Evolutionary conservation across 257 asterid species (phyloP).

Genomic region (Coffea eugenioides): DNA sequence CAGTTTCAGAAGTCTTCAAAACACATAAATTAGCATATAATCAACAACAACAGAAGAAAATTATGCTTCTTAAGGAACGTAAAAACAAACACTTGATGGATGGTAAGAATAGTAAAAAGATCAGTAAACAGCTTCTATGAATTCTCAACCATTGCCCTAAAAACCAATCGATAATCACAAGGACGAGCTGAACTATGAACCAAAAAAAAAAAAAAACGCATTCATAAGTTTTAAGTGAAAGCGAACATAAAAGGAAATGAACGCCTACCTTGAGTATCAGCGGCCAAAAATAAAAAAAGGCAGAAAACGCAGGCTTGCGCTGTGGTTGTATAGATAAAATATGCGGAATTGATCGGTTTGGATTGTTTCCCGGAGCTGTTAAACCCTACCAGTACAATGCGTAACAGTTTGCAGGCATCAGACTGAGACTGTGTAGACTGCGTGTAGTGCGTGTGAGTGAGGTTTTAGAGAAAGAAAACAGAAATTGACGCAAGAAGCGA

Average conservation of each 20-base stretch:
- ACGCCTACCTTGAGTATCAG: not conserved
- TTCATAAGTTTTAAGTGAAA: not conserved
- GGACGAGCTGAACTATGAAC: not conserved
- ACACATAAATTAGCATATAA: not conserved
- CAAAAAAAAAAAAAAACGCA: not conserved
- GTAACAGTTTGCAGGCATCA: not conserved
- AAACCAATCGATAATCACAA: not conserved
- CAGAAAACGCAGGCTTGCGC: not conserved
- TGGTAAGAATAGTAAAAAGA: not conserved
- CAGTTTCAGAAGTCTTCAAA: not conserved
- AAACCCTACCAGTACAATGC: conserved; percentile 10
- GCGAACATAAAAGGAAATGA: too few species aligned
- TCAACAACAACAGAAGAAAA: not conserved
- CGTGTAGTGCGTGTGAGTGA: not conserved
- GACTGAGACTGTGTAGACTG: not conserved
- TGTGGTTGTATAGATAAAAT: not conserved
- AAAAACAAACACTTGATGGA: not conserved
- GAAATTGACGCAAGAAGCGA: not conserved
- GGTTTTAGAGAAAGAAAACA: not conserved
- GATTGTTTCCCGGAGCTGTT: not conserved
- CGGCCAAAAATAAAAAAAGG: too few species aligned
- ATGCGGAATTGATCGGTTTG: not conserved
- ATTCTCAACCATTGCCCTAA: conserved; percentile 2
- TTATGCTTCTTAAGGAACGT: not conserved
- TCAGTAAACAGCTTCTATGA: too few species aligned